Evolutionary conservation across 225 moss, liverwort and hornwort species (phyloP).

Genomic region (Ulota crispa): DNA sequence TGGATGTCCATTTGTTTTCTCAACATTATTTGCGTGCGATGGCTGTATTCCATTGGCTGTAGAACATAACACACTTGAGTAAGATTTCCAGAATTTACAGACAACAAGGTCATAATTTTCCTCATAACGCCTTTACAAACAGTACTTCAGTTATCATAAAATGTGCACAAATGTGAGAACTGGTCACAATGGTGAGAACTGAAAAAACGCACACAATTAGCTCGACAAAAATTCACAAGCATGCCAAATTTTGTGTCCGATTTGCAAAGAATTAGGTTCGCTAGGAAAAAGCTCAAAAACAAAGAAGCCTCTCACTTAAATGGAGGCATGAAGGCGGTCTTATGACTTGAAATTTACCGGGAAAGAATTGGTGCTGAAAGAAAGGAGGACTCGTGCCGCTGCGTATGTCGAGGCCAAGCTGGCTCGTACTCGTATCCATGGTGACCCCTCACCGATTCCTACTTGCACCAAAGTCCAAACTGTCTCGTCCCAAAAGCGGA

Average conservation of each 20-base stretch:
- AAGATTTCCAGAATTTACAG: neutral
- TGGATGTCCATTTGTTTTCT: conserved; percentile 28
- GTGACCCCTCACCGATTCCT: conserved; percentile 21
- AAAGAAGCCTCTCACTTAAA: neutral
- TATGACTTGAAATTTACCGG: conserved; percentile 38
- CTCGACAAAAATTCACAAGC: neutral
- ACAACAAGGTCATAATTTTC: neutral
- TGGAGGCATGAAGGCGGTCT: neutral
- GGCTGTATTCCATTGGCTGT: conserved; percentile 42
- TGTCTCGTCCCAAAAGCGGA: conserved; percentile 6
- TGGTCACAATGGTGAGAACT: neutral
- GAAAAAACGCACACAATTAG: neutral
- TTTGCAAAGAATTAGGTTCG: neutral
- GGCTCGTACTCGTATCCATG: conserved; percentile 46
- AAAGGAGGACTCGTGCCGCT: conserved; percentile 57
- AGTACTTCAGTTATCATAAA: neutral
- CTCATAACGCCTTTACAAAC: neutral
- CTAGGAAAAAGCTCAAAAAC: neutral
- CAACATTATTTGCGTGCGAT: conserved; percentile 22
- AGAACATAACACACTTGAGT: conserved; percentile 2
- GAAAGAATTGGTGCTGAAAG: conserved; percentile 74
- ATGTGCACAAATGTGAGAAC: neutral
- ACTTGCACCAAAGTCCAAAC: conserved; percentile 9
- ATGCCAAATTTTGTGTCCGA: neutral
- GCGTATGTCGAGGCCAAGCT: conserved; percentile 34